phyloP scores from a whole-genome alignment of 164 flowering plant genomes.

The Annona squamosa region DNA sequence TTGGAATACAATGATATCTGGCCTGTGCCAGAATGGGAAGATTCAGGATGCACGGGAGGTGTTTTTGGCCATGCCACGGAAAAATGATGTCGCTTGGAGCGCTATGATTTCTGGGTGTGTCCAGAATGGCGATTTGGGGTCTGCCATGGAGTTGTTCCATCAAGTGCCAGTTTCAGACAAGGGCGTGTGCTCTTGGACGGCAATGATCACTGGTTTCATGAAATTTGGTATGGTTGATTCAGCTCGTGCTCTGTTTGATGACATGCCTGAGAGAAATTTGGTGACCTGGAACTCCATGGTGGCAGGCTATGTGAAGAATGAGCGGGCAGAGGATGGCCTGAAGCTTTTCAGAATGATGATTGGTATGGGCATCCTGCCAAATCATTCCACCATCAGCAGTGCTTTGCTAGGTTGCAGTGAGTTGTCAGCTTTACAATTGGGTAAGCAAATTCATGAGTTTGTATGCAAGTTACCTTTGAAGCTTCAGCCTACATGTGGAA shows the following conservation, averaged over 20 bases:
- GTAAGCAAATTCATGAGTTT: conserved; percentile 26
- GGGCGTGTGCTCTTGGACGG: conserved; percentile 27
- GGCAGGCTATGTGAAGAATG: conserved; percentile 24
- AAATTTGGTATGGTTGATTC: conserved; percentile 13
- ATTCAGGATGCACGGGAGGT: conserved; percentile 16
- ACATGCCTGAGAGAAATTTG: conserved; percentile 22
- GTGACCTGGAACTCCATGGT: conserved; percentile 30
- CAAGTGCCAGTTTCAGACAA: conserved; percentile 12
- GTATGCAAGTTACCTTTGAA: conserved; percentile 14
- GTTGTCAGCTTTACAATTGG: conserved; percentile 20
- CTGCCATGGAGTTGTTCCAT: conserved; percentile 18
- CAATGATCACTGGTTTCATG: conserved; percentile 26
- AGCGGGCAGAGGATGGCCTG: conserved; percentile 19
- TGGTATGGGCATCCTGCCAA: conserved; percentile 11
- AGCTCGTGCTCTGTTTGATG: conserved; percentile 16
- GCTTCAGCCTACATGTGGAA: conserved; percentile 17
- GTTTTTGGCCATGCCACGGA: conserved; percentile 16
- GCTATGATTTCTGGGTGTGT: conserved; percentile 25
- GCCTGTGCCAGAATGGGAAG: conserved; percentile 13
- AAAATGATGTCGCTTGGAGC: conserved; percentile 23
- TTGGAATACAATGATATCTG: conserved; percentile 31
- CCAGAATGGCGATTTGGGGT: conserved; percentile 15
- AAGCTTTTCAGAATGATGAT: conserved; percentile 22
- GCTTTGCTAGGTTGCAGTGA: conserved; percentile 24
- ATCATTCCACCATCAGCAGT: conserved; percentile 22